phyloP scores from a whole-genome alignment of 805 yeast species.

The Clavispora carvajalis region DNA sequence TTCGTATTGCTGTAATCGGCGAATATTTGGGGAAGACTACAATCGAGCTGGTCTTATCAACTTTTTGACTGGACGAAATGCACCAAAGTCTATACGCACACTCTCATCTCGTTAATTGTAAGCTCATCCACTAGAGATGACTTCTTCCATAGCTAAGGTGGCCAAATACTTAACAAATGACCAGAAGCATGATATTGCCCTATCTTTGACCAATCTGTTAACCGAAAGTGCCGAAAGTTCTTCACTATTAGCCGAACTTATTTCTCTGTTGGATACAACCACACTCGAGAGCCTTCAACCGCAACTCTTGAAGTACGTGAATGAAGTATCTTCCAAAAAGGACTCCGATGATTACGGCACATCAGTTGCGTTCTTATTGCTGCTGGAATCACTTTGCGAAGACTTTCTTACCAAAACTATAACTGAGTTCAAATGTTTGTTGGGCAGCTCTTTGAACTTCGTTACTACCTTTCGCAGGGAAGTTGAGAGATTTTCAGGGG shows the following conservation, averaged over 20 bases:
- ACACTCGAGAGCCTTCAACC: constrained; percentile 5
- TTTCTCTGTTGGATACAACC: constrained; percentile 6
- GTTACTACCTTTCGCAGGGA: constrained; percentile 4
- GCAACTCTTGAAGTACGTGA: constrained; percentile 3
- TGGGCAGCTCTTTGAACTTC: constrained; percentile 8
- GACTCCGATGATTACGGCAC: not conserved
- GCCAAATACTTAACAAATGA: constrained; percentile 7
- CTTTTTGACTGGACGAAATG: not conserved
- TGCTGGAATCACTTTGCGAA: constrained; percentile 1
- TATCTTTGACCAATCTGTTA: constrained; percentile 4
- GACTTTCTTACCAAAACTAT: constrained; percentile 3
- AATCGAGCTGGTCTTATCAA: too few relatives aligned
- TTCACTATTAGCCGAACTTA: constrained; percentile 9
- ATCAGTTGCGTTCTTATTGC: constrained; percentile 3
- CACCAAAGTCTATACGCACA: not conserved
- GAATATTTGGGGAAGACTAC: too few relatives aligned
- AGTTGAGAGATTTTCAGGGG: not conserved
- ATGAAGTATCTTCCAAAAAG: constrained; percentile 2
- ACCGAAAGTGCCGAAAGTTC: constrained; percentile 1
- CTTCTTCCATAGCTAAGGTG: constrained; percentile 1
- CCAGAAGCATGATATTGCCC: constrained; percentile 7
- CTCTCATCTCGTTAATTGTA: not conserved
- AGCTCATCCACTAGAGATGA: too few relatives aligned
- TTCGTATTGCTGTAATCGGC: too few relatives aligned
- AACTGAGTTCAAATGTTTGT: constrained; percentile 2